Percentiles rank a stretch among this genome's conserved stretches.
Conservation (phyloP, 225 moss, liverwort and hornwort species). For the Polytrichum formosum region DNA sequence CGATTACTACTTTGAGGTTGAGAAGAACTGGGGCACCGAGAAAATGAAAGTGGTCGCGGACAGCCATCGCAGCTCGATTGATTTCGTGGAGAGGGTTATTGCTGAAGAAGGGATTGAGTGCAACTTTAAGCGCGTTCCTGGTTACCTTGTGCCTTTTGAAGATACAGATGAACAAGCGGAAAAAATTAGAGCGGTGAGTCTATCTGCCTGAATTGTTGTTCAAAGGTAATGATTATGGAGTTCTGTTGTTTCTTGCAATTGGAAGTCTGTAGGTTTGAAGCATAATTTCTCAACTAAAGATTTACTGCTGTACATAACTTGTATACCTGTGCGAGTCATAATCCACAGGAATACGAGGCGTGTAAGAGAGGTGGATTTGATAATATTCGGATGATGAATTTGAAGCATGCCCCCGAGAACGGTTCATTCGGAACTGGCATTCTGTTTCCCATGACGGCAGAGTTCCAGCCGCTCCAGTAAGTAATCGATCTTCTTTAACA, state of each 20-base stretch:
- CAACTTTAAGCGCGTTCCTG: conserved; percentile 25
- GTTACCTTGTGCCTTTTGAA: conserved; percentile 29
- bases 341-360: conserved; percentile 34
- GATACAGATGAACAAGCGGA: conserved; percentile 31
- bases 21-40: conserved; percentile 15
- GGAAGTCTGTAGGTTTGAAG: no score
- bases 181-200: conserved; percentile 26
- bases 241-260: background rate
- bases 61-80: conserved; percentile 31
- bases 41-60: conserved; percentile 31
- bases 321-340: no score
- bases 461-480: conserved; percentile 4
- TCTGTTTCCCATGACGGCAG: conserved; percentile 34
- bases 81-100: conserved; percentile 27
- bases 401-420: conserved; percentile 23
- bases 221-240: no score
- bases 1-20: conserved; percentile 28
- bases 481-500: no score
- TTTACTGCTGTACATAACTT: no score
- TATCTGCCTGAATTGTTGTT: no score
- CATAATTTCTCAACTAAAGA: no score
- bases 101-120: conserved; percentile 30
- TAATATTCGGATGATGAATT: conserved; percentile 21
- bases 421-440: conserved; percentile 33
- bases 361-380: conserved; percentile 29